Conservation (phyloP, 106 monocot species). For the Narthecium ossifragum region DNA sequence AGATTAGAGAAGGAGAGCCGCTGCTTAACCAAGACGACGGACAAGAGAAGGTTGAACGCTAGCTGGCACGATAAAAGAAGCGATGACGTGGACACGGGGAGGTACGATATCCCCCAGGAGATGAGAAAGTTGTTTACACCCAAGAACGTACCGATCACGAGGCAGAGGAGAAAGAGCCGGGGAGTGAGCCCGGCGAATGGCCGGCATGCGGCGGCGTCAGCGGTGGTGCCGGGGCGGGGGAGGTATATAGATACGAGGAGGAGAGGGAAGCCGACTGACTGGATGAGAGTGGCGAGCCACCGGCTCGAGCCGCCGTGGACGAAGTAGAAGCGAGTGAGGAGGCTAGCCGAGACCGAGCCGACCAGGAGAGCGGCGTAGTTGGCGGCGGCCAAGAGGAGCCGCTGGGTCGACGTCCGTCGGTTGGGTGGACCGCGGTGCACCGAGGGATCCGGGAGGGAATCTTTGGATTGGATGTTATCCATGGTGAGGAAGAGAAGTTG, state of each 20-base stretch:
- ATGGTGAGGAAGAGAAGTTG: no score
- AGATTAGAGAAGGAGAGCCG: slow-evolving; percentile 38
- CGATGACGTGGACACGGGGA: slow-evolving; percentile 66
- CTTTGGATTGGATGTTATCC: no score
- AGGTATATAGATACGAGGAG: slow-evolving; percentile 37
- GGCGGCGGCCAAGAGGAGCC: slow-evolving; percentile 14
- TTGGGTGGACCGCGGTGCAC: background rate
- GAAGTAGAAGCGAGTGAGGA: slow-evolving; percentile 72
- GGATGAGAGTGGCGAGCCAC: slow-evolving; percentile 54
- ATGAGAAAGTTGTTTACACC: slow-evolving; percentile 68
- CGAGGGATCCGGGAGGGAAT: no score
- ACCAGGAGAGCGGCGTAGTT: slow-evolving; percentile 42
- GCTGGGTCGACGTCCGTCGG: background rate
- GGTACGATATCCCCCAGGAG: slow-evolving; percentile 63
- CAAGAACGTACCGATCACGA: slow-evolving; percentile 40
- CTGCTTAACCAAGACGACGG: slow-evolving; percentile 53
- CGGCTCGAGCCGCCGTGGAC: slow-evolving; percentile 50
- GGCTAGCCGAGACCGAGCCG: slow-evolving; percentile 53
- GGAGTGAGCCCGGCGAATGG: slow-evolving; percentile 44
- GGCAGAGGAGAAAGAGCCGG: slow-evolving; percentile 17
- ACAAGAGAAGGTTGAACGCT: slow-evolving; percentile 54
- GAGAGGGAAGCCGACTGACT: slow-evolving; percentile 60
- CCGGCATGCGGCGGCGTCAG: background rate
- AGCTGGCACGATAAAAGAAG: slow-evolving; percentile 68
- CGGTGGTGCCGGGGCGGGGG: slow-evolving; percentile 3